Base-by-base conservation (phyloP, 192 early-diverging fungal genomes). In the Glomus cerebriforme region DNA sequence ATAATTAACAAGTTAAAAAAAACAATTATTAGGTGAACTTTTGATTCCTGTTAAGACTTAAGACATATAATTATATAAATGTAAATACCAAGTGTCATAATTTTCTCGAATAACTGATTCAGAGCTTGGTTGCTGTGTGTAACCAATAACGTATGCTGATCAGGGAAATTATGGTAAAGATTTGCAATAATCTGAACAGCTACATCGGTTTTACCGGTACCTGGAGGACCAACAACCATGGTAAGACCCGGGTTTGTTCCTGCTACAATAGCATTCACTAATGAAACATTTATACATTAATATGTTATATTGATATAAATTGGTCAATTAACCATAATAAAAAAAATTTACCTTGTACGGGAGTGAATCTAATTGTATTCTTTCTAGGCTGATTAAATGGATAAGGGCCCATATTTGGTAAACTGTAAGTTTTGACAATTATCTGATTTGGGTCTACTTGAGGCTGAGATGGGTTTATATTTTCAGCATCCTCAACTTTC, bases 111-210 rank as follows among this genome's bases (percentile, higher is more conserved):
- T 54, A 99, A 88, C 74, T 99, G 97, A 85, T 98, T 98, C 49
- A 99, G 87, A n/a, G 97, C 97, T 83, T 98, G 97, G 83, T 99
- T 99, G 59, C 95, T 97, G 80, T 98, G 96, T 3, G 98, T 97
- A 15, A 99, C 87, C 5, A 99, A 83, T 27, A 99, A 89, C 19
- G 93, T 98, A 63, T 95, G 97, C 80, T 98, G 92, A 17, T 91
- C 85, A 1, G 96, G 79, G 85, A 91, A 86, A 73, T 94, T 95
- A 86, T 97, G 96, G 82, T 99, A 99, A 49, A 99, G 83, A 78
- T 98, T 98, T 82, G 94, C 88, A 76, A 98, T 94, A 29, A 97
- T 95, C 83, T 99, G 97, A 13, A 97, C 98, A 1, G 98, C 97
- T 4, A 97, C 93, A 82, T 98, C 96, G 1, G 97, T 99, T 82